Evolutionary conservation across 371 early-diverging fungal species (phyloP).

Genomic region (Apophysomyces trapeziformis): DNA sequence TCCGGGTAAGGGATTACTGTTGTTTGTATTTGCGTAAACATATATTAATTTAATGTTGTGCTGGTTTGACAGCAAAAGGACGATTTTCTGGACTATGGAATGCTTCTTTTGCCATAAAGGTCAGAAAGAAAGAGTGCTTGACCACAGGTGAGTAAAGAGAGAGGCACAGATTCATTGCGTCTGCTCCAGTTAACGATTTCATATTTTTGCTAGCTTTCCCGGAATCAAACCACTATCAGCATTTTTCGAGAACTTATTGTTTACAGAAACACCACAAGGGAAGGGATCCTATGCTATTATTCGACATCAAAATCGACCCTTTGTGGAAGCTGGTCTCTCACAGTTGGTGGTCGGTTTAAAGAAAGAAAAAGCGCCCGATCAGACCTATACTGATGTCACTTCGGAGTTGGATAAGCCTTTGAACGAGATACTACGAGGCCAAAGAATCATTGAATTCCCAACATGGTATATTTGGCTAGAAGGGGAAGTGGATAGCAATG

Average conservation of each 20-base stretch:
- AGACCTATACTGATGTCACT: slow-evolving; percentile 35
- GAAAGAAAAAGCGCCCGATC: slow-evolving; percentile 36
- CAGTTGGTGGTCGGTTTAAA: slow-evolving; percentile 40
- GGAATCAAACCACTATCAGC: slow-evolving; percentile 25
- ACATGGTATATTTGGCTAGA: slow-evolving; percentile 45
- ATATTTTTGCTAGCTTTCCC: slow-evolving; percentile 22
- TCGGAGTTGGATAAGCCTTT: slow-evolving; percentile 25
- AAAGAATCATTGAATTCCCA: slow-evolving; percentile 48
- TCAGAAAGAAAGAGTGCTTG: slow-evolving; percentile 30
- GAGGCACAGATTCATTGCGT: too few species aligned
- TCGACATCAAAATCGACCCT: slow-evolving; percentile 38
- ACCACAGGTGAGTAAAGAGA: slow-evolving; percentile 38
- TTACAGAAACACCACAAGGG: slow-evolving; percentile 36
- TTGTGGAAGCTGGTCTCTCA: slow-evolving; percentile 36
- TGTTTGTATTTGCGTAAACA: too few species aligned
- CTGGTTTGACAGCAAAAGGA: slow-evolving; percentile 24
- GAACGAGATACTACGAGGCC: slow-evolving; percentile 32
- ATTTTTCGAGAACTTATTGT: slow-evolving; percentile 42
- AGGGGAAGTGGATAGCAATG: slow-evolving; percentile 21
- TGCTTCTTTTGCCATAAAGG: slow-evolving; percentile 28
- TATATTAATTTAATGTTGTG: not conserved
- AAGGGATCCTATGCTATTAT: slow-evolving; percentile 30
- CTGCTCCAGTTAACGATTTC: not conserved
- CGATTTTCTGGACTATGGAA: slow-evolving; percentile 49
- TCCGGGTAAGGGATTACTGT: slow-evolving; percentile 22